Conservation (phyloP, 2,329 filamentous ascomycete genomes). For the Diaporthe velutina region DNA sequence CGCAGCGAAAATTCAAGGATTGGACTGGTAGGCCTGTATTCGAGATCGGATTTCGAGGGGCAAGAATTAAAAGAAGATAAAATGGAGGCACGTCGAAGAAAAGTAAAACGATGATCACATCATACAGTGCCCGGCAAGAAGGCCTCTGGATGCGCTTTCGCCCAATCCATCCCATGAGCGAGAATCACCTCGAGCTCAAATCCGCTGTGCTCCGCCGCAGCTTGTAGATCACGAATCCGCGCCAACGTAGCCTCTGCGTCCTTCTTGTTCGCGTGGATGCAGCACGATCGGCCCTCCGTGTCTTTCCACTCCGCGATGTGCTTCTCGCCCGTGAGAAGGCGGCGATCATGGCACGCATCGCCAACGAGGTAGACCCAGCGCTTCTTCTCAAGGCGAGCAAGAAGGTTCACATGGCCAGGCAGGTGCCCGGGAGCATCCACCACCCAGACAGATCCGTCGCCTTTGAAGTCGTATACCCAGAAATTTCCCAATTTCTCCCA, state of each 20-base stretch:
- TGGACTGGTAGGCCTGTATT: too few species aligned
- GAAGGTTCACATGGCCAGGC: conserved; percentile 63
- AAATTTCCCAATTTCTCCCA: conserved; percentile 59
- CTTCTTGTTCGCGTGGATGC: conserved; percentile 63
- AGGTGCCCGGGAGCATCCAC: conserved; percentile 65
- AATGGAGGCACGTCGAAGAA: not conserved
- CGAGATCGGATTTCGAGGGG: not conserved
- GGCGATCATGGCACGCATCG: conserved; percentile 65
- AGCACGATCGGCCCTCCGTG: conserved; percentile 56
- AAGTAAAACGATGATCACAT: not conserved
- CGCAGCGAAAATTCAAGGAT: too few species aligned
- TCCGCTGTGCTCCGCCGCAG: conserved; percentile 44
- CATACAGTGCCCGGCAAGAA: conserved; percentile 31
- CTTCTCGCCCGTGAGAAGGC: conserved; percentile 64
- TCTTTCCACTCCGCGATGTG: conserved; percentile 64
- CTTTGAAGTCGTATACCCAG: conserved; percentile 60
- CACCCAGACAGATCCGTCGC: conserved; percentile 60
- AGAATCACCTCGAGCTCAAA: conserved; percentile 61
- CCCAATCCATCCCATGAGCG: conserved; percentile 64
- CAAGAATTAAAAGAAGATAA: not conserved
- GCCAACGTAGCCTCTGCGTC: conserved; percentile 57
- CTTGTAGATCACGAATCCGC: conserved; percentile 52
- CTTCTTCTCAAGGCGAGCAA: conserved; percentile 53
- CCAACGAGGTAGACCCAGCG: conserved; percentile 64
- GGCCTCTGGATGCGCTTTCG: conserved; percentile 44